Conservation (phyloP, 2,329 filamentous ascomycete genomes). For the Aureobasidium melanogenum region DNA sequence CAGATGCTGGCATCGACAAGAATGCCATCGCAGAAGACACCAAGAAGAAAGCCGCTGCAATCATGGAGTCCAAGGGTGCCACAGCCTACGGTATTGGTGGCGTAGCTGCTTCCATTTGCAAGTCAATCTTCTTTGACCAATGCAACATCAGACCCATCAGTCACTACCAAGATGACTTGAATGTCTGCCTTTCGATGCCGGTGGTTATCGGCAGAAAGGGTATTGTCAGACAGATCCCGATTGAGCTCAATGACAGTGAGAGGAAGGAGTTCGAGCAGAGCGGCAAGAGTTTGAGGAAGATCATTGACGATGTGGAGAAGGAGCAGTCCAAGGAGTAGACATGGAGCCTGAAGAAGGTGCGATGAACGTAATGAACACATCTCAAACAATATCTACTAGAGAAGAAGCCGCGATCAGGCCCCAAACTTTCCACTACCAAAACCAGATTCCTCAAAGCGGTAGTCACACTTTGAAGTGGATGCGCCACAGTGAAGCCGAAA, state of each 20-base stretch:
- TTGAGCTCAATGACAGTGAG: constrained; percentile 29
- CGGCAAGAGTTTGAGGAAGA: constrained; percentile 26
- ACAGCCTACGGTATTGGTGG: constrained; percentile 44
- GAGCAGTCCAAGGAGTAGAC: constrained; percentile 15
- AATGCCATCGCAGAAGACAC: constrained; percentile 36
- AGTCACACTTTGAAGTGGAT: no score
- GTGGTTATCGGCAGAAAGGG: constrained; percentile 41
- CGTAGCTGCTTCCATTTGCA: constrained; percentile 40
- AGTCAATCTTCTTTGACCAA: constrained; percentile 42
- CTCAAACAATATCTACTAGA: not conserved
- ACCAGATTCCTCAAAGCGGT: no score
- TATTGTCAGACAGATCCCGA: constrained; percentile 31
- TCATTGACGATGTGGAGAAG: constrained; percentile 31
- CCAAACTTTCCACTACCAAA: no score
- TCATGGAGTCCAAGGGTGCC: constrained; percentile 43
- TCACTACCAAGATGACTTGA: constrained; percentile 39
- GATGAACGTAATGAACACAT: not conserved
- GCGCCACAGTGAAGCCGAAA: no score
- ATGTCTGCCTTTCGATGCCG: constrained; percentile 43
- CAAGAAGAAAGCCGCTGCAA: constrained; percentile 38
- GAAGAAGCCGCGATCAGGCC: not conserved
- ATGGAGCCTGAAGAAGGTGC: not conserved
- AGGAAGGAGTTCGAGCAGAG: constrained; percentile 25
- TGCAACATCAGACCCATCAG: constrained; percentile 40
- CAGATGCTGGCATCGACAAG: constrained; percentile 24